Base-by-base conservation (phyloP, 805 yeast genomes). In the Brettanomyces custersianus region DNA sequence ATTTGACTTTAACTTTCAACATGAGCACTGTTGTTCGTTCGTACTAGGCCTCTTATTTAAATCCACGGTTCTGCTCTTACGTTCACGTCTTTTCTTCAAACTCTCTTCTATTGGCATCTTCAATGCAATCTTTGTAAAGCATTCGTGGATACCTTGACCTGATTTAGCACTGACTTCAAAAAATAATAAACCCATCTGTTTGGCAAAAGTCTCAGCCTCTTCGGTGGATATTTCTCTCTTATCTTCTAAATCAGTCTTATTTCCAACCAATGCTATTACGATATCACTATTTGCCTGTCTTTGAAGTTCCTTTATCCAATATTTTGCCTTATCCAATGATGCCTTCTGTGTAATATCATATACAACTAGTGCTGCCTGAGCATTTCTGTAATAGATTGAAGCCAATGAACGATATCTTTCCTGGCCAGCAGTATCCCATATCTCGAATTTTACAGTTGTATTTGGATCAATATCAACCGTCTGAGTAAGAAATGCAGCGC, bases 251-350 rank as follows among this genome's bases (percentile, higher is more conserved):
- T 82, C 94, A 2, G 67, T 47, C 51, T 82, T 82, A 52, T 82
- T 82, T n/a, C 88, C 94, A n/a, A 79, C 84, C 27, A 82, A 57
- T 23, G 90, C 85, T 44, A 92, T 83, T 31, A 87, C 77, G 35
- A 88, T 74, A 36, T 77, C 74, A 37, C 70, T 54, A 11, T 72
- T 73, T 54, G 94, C 94, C 55, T 87, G 96, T 43, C 80, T 77
- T 59, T 83, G 84, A 42, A 82, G 60, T 56, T 82, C 92, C 48
- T 78, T 76, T 25, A 80, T 76, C 90, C 90, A 82, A 31, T 74
- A 74, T 46, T 77, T 75, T 3, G 90, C 90, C 50, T 77, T 75
- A 33, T 65, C 68, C 37, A 80, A 63, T 2, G 95, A 84, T 5
- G 80, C 66, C 26, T 68, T 65, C 44, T 73, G 76, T 2, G 88